These are phyloP conservation scores for Colletotrichum eremochloae DNA, from an alignment of 2,329 filamentous ascomycete species.

Conservation along the genomic window DNA sequence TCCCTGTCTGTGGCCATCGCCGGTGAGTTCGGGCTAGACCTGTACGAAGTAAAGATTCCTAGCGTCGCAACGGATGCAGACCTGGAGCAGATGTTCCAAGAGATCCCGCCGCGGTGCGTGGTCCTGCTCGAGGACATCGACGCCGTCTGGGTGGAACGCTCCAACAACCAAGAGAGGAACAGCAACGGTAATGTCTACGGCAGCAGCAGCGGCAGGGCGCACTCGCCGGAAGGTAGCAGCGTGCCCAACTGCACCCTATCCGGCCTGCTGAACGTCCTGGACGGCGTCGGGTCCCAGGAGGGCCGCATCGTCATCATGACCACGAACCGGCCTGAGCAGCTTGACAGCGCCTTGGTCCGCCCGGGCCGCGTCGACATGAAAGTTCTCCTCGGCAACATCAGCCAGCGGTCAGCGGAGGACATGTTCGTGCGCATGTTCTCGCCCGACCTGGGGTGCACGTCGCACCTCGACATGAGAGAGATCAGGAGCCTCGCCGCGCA, in stretches of 20 bases:
- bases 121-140: constrained; percentile 70
- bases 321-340: constrained; percentile 74
- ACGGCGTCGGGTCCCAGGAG: constrained; percentile 78
- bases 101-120: constrained; percentile 65
- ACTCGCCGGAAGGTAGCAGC: constrained; percentile 26
- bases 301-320: constrained; percentile 82
- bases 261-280: constrained; percentile 77
- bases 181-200: constrained; percentile 31
- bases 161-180: neutral
- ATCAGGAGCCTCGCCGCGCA: constrained; percentile 62
- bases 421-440: constrained; percentile 64
- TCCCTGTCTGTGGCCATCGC: constrained; percentile 66
- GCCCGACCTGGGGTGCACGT: constrained; percentile 49
- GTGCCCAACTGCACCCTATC: constrained; percentile 65
- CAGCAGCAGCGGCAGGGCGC: constrained; percentile 37
- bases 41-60: constrained; percentile 64
- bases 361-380: constrained; percentile 77
- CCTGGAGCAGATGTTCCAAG: constrained; percentile 65
- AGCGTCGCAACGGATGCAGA: constrained; percentile 64
- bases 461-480: constrained; percentile 47
- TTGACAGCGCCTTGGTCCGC: constrained; percentile 74
- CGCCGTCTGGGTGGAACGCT: constrained; percentile 52
- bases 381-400: constrained; percentile 68
- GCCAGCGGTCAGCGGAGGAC: constrained; percentile 56
- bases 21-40: constrained; percentile 63